Base-by-base conservation (phyloP, 306 rosid species). In the Boehmeria nivea region DNA sequence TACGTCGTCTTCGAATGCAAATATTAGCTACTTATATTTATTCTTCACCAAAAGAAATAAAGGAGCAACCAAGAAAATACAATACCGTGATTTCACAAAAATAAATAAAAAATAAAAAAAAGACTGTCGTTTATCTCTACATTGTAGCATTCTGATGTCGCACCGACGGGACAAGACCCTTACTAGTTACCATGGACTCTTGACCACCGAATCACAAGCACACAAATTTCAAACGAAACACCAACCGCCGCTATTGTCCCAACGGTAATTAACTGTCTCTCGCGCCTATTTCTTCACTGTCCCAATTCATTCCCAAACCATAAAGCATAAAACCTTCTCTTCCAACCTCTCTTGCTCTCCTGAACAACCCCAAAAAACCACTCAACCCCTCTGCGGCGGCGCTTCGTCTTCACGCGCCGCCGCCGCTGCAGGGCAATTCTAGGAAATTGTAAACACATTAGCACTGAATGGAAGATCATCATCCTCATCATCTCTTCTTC, bases 211-310 rank as follows among this genome's bases (percentile, higher is more conserved):
- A 31, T 31, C 36, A 31, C 8, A 6, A 31, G 9, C 5, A 10
- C 21, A 46, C 60, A 23, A 17, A 18, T 53, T 56, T 61, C 26
- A 15, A 19, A 66, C 12, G n/a, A 14, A 28, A 28, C 19, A 5
- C 44, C 50, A 63, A 57, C 75, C 43, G 63, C 19, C 50, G 26
- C 39, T 28, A 16, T 11, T 46, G 12, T 18, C 37, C 27, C 62
- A 70, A 84, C 85, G 67, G 77, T 73, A 43, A 73, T 37, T 57
- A 84, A 80, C 79, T 48, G 53, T 49, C 73, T 8, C 59, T 66
- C 53, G 66, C 72, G 64, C 68, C 77, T 54, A 25, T 17, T 19
- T 36, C 37, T 6, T 48, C 49, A 15, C 20, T 3, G 11, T 20
- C 15, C 20, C 3, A 45, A 45, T 45, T 45, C 21, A 19, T 1